Conservation (phyloP, 345 rosid genomes). For the Aegle marmelos region DNA sequence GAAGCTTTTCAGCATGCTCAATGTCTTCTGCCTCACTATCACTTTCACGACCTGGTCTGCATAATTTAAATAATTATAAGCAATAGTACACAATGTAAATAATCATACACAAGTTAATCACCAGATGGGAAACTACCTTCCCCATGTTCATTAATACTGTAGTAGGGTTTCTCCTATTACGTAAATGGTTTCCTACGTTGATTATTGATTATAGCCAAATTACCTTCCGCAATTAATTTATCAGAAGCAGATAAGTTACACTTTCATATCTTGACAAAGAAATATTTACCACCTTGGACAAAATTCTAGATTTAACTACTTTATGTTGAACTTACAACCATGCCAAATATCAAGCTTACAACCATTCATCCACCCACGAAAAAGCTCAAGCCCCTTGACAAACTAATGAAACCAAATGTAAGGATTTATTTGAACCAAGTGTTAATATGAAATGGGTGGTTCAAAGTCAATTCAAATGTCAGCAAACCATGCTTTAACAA, state of each 20-base stretch:
- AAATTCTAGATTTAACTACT: too few relatives aligned
- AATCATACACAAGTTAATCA: neutral
- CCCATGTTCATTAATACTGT: neutral
- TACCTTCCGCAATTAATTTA: neutral
- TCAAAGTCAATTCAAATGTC: neutral
- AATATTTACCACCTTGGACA: neutral
- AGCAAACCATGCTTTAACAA: neutral
- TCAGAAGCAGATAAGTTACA: neutral
- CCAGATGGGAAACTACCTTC: neutral
- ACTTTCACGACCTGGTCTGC: slow-evolving; percentile 85
- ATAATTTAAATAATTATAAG: slow-evolving; percentile 22
- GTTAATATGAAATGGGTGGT: neutral
- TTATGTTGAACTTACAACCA: neutral
- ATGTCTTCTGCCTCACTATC: slow-evolving; percentile 98
- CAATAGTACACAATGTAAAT: slow-evolving; percentile 18
- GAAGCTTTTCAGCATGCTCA: slow-evolving; percentile 99
- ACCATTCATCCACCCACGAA: neutral
- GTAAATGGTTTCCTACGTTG: neutral
- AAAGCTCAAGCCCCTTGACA: neutral
- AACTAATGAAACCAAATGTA: neutral
- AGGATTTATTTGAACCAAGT: neutral
- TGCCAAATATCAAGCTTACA: neutral
- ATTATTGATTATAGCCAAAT: neutral
- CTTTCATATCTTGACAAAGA: neutral
- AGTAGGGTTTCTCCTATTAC: neutral